Conservation (phyloP, 208 protist genomes). For the Leishmania braziliensis region DNA sequence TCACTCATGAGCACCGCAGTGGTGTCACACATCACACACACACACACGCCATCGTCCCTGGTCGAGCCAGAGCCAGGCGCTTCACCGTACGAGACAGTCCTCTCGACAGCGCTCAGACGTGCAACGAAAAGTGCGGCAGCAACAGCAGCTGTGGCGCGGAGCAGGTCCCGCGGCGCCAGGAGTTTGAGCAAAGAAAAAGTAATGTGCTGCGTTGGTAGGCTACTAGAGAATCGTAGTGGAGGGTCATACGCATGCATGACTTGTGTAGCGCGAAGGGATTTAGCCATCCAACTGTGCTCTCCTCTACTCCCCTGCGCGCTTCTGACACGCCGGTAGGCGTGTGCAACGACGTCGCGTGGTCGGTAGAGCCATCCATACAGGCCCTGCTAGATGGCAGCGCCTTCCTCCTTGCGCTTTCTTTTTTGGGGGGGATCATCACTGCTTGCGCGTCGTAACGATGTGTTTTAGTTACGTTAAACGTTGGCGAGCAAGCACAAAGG, state of each 20-base stretch:
- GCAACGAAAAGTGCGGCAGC: neutral
- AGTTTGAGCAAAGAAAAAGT: neutral
- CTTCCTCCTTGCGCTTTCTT: neutral
- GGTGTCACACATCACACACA: neutral
- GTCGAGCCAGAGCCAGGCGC: neutral
- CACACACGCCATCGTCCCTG: too few species aligned
- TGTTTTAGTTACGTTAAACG: constrained; percentile 2
- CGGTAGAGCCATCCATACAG: neutral
- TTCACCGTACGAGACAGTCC: neutral
- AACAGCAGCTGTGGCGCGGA: neutral
- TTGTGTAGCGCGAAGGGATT: neutral
- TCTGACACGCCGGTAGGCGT: neutral
- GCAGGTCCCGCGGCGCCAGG: neutral
- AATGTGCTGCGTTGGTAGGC: neutral
- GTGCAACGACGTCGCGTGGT: neutral
- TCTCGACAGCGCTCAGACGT: neutral
- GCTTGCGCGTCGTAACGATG: neutral
- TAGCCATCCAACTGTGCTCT: neutral
- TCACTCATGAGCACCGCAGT: neutral
- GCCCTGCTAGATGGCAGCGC: neutral
- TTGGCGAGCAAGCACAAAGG: neutral
- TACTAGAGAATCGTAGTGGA: neutral
- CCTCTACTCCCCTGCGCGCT: neutral
- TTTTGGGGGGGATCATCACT: neutral
- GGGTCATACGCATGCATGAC: neutral